A percentile compares a stretch with the other conserved stretches of the same genome.
phyloP scores from a whole-genome alignment of 2,329 filamentous ascomycete species.

The Pyricularia grisea region DNA sequence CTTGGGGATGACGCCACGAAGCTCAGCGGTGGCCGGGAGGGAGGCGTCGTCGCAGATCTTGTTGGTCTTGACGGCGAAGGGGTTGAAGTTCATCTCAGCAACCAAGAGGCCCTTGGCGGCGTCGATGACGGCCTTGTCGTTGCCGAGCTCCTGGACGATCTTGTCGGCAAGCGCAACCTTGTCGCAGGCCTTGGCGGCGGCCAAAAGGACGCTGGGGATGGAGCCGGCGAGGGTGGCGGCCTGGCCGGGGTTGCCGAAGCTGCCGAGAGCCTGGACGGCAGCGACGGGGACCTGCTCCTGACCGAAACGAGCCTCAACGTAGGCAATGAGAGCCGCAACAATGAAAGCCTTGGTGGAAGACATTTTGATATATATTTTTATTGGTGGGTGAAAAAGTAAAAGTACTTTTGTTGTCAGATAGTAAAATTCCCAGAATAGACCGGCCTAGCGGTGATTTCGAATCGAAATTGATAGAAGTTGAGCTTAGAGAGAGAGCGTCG shows the following conservation, averaged over 20 bases:
- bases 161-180: slow-evolving; percentile 47
- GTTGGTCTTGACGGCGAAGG: slow-evolving; percentile 48
- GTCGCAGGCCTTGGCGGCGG: slow-evolving; percentile 54
- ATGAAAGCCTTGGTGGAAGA: slow-evolving; percentile 27
- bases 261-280: slow-evolving; percentile 41
- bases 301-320: slow-evolving; percentile 47
- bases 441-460: slow-evolving; percentile 3
- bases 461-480: neutral
- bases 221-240: slow-evolving; percentile 55
- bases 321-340: slow-evolving; percentile 30
- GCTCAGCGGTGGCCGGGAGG: slow-evolving; percentile 49
- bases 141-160: slow-evolving; percentile 53
- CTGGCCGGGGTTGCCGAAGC: slow-evolving; percentile 43
- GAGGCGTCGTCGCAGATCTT: slow-evolving; percentile 54
- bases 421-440: neutral
- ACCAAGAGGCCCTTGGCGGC: slow-evolving; percentile 40
- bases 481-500: slow-evolving; percentile 1
- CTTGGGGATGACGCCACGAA: slow-evolving; percentile 58
- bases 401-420: neutral
- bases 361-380: slow-evolving; percentile 27
- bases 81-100: slow-evolving; percentile 68
- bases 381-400: neutral
- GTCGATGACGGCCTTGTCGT: slow-evolving; percentile 44
- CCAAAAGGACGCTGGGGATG: slow-evolving; percentile 53
- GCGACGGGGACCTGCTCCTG: slow-evolving; percentile 52